Conservation (phyloP, 192 early-diverging fungal genomes). For the Gigaspora rosea region DNA sequence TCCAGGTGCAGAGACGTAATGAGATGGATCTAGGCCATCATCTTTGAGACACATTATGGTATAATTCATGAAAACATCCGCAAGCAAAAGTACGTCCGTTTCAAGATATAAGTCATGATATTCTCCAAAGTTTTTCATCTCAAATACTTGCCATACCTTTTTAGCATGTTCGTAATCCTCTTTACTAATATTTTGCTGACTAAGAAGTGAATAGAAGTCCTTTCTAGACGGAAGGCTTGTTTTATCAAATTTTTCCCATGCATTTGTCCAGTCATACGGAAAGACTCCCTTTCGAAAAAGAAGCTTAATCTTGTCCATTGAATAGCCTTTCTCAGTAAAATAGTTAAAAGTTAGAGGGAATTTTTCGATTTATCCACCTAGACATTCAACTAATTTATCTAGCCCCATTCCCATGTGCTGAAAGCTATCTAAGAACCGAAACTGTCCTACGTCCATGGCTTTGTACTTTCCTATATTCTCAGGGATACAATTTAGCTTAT, state of each 20-base stretch:
- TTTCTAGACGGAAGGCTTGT: slow-evolving; percentile 17
- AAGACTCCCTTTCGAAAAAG: slow-evolving; percentile 21
- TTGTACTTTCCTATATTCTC: slow-evolving; percentile 27
- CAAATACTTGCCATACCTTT: slow-evolving; percentile 16
- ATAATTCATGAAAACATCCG: slow-evolving; percentile 25
- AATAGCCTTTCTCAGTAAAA: slow-evolving; percentile 21
- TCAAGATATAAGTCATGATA: slow-evolving; percentile 23
- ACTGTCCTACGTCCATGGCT: slow-evolving; percentile 14
- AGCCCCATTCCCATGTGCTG: slow-evolving; percentile 22
- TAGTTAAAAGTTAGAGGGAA: slow-evolving; percentile 16
- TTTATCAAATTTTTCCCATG: slow-evolving; percentile 26
- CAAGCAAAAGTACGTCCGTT: slow-evolving; percentile 30
- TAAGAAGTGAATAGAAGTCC: slow-evolving; percentile 25
- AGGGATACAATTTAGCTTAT: slow-evolving; percentile 20
- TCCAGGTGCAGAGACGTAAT: slow-evolving; percentile 24
- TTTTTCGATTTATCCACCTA: slow-evolving; percentile 13
- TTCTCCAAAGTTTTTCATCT: slow-evolving; percentile 26
- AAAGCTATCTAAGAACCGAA: slow-evolving; percentile 19
- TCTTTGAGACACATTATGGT: slow-evolving; percentile 27
- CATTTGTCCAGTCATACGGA: slow-evolving; percentile 26
- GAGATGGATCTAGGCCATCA: slow-evolving; percentile 13
- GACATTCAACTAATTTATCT: slow-evolving; percentile 9
- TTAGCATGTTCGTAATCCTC: slow-evolving; percentile 2
- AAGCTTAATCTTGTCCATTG: slow-evolving; percentile 5
- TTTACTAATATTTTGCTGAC: slow-evolving; percentile 26